Evolutionary conservation across 495 filamentous ascomycete genomes (phyloP).

Genomic region (Daldinia childiae): DNA sequence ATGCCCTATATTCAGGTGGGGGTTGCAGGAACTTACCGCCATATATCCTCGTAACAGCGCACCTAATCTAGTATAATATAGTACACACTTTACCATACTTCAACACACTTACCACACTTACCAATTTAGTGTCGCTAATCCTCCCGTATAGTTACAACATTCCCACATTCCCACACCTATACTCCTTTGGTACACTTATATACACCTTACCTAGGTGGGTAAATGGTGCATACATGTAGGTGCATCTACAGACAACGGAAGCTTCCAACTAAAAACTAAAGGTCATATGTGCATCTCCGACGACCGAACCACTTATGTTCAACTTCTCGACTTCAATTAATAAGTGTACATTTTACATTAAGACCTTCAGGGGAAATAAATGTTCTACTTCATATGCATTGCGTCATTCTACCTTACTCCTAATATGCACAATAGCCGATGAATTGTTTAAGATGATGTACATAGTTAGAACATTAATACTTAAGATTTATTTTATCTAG

Average conservation of each 20-base stretch:
- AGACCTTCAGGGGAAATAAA: not conserved
- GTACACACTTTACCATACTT: slow-evolving; percentile 1
- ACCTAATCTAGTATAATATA: slow-evolving; percentile 11
- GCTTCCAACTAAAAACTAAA: slow-evolving; percentile 22
- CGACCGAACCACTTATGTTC: not conserved
- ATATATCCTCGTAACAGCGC: not conserved
- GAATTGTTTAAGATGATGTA: not conserved
- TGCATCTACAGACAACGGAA: slow-evolving; percentile 25
- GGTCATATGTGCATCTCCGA: slow-evolving; percentile 21
- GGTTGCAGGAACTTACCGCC: not conserved
- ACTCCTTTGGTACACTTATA: not conserved
- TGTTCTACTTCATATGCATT: slow-evolving; percentile 1
- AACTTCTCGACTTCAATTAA: not conserved
- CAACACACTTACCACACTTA: no score
- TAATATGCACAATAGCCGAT: not conserved
- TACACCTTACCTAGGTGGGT: slow-evolving; percentile 4
- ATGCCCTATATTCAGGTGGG: not conserved
- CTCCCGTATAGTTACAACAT: not conserved
- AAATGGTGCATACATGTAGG: slow-evolving; percentile 12
- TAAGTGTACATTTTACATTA: not conserved
- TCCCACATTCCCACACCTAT: not conserved
- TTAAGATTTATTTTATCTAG: slow-evolving; percentile 5
- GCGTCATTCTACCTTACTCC: slow-evolving; percentile 19
- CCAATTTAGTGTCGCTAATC: not conserved
- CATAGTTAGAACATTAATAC: not conserved